Evolutionary conservation across 148 eudicot genomes (phyloP).

Genomic region (Pharnaceum exiguum): DNA sequence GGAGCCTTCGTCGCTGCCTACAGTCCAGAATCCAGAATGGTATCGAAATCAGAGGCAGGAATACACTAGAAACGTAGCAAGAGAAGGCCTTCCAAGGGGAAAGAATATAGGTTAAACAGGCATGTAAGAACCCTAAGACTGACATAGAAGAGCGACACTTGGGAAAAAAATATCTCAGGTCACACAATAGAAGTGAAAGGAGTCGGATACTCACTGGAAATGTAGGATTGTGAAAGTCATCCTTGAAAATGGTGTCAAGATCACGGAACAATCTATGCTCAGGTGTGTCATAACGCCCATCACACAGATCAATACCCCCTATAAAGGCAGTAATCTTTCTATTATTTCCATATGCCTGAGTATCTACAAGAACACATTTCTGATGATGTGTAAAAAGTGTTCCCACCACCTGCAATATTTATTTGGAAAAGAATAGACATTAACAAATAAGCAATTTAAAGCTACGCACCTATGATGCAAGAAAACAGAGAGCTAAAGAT

Average conservation of each 20-base stretch:
- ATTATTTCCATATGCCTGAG: conserved; percentile 82
- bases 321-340: conserved; percentile 85
- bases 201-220: conserved; percentile 69
- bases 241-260: conserved; percentile 66
- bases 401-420: conserved; percentile 82
- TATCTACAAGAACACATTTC: conserved; percentile 96
- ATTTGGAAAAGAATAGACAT: conserved; percentile 15
- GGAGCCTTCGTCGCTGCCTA: conserved; percentile 93
- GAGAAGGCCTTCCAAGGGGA: background rate
- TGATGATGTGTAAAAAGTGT: conserved; percentile 91
- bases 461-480: background rate
- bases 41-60: background rate
- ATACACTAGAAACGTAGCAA: background rate
- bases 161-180: background rate
- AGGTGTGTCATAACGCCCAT: conserved; percentile 98
- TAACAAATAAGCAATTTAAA: background rate
- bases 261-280: conserved; percentile 88
- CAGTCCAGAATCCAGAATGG: conserved; percentile 6
- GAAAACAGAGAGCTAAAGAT: background rate
- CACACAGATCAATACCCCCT: conserved; percentile 95
- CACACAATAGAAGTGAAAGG: background rate
- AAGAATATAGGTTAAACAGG: no score
- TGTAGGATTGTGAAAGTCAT: conserved; percentile 84
- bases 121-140: no score
- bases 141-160: background rate